Evolutionary conservation across 2,329 filamentous ascomycete species (phyloP).

Genomic region (Colletotrichum tabaci): DNA sequence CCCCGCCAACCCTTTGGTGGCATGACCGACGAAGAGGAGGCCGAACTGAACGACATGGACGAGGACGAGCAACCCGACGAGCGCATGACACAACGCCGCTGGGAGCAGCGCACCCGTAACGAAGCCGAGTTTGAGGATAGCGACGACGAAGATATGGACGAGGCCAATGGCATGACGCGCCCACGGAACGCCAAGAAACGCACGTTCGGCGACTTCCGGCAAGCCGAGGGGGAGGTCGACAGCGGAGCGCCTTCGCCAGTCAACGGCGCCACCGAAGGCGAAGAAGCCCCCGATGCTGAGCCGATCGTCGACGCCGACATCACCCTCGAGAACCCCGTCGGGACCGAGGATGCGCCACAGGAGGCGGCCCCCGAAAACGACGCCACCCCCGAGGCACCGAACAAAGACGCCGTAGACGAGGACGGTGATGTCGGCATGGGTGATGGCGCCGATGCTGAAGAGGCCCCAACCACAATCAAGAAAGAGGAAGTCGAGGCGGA

Average conservation of each 20-base stretch:
- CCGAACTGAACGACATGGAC: conserved; percentile 78
- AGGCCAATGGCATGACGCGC: conserved; percentile 78
- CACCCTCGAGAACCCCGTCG: conserved; percentile 54
- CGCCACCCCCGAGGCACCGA: conserved; percentile 24
- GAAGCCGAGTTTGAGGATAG: conserved; percentile 89
- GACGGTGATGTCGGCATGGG: conserved; percentile 69
- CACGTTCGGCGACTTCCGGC: conserved; percentile 67
- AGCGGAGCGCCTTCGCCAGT: conserved; percentile 56
- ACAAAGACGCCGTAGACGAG: conserved; percentile 56
- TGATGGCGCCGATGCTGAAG: conserved; percentile 52
- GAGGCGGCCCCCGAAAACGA: conserved; percentile 35
- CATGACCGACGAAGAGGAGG: conserved; percentile 77
- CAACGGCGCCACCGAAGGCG: conserved; percentile 52
- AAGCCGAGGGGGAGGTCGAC: conserved; percentile 57
- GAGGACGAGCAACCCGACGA: conserved; percentile 89
- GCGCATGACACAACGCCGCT: conserved; percentile 84
- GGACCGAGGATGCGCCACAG: conserved; percentile 42
- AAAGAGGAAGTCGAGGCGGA: conserved; percentile 56
- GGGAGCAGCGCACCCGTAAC: conserved; percentile 83
- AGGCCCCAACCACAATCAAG: conserved; percentile 54
- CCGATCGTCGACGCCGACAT: conserved; percentile 45
- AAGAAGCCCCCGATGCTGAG: conserved; percentile 46
- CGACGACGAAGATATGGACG: conserved; percentile 87
- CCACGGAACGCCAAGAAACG: conserved; percentile 63
- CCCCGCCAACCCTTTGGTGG: conserved; percentile 73